Evolutionary conservation across 352 stramenopile genomes (phyloP).

Genomic region (Elongisporangium anandrum): DNA sequence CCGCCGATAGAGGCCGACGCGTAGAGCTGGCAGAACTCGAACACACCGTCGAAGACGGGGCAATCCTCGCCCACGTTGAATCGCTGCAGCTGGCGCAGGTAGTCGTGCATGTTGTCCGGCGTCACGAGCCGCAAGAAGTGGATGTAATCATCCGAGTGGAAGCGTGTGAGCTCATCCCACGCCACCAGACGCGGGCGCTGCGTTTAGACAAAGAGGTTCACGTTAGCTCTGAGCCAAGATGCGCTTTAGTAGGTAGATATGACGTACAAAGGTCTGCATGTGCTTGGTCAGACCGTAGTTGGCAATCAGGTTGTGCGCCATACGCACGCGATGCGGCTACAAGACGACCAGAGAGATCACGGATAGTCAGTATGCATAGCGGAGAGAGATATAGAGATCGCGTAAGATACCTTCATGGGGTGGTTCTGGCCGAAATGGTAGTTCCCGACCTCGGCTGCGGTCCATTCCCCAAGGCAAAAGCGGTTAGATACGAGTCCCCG

Average conservation of each 20-base stretch:
- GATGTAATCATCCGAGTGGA: slow-evolving; percentile 99
- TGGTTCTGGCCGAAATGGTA: slow-evolving; percentile 97
- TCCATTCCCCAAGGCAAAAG: not conserved
- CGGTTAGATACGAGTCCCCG: not conserved
- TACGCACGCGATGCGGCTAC: slow-evolving; percentile 96
- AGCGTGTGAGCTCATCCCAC: slow-evolving; percentile 96
- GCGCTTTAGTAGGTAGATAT: not conserved
- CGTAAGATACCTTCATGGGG: slow-evolving; percentile 72
- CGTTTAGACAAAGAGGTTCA: not conserved
- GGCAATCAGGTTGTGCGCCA: slow-evolving; percentile 99
- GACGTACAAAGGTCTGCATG: slow-evolving; percentile 97
- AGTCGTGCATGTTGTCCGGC: slow-evolving; percentile 98
- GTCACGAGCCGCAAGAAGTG: slow-evolving; percentile 98
- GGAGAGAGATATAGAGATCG: not conserved
- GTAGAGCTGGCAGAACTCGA: slow-evolving; percentile 99
- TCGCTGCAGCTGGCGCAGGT: slow-evolving; percentile 90
- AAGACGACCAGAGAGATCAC: too few species aligned
- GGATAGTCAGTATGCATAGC: too few species aligned
- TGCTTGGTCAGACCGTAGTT: slow-evolving; percentile 99
- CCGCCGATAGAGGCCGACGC: slow-evolving; percentile 96
- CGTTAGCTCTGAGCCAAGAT: not conserved
- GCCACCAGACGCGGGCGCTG: slow-evolving; percentile 94
- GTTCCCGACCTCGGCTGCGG: slow-evolving; percentile 96
- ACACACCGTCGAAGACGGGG: slow-evolving; percentile 99
- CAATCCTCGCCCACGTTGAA: slow-evolving; percentile 99